Conservation (phyloP, 306 rosid genomes). For the Cucumis sativus region DNA sequence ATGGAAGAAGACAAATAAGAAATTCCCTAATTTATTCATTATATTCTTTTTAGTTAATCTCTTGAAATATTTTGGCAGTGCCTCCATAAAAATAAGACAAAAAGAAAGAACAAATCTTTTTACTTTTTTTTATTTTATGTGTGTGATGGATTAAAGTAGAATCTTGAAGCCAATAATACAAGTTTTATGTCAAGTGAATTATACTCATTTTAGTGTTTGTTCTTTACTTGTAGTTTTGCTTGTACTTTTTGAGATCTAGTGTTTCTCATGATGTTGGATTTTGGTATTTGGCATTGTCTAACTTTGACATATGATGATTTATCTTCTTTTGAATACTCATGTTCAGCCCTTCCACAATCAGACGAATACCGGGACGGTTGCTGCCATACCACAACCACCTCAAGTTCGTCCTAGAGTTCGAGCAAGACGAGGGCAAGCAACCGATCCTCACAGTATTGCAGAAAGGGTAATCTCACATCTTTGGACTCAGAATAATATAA, state of each 20-base stretch:
- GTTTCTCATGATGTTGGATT: background rate
- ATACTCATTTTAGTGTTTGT: no score
- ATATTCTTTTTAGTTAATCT: background rate
- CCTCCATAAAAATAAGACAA: background rate
- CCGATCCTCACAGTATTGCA: conserved; percentile 97
- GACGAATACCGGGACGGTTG: conserved; percentile 17
- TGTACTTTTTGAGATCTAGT: background rate
- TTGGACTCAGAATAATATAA: background rate
- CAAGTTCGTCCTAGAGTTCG: conserved; percentile 75
- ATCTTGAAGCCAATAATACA: background rate
- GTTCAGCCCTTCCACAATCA: conserved; percentile 54
- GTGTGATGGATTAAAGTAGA: no score
- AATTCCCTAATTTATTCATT: background rate
- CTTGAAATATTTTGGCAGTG: background rate
- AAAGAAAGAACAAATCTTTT: background rate
- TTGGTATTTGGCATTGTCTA: background rate
- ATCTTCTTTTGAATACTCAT: background rate
- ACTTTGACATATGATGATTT: background rate
- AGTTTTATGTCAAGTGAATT: no score
- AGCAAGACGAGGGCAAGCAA: conserved; percentile 98
- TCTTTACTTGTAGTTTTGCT: background rate
- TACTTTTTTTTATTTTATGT: no score
- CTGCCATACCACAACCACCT: conserved; percentile 42
- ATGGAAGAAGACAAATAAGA: background rate
- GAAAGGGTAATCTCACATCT: conserved; percentile 47